These are phyloP conservation scores for Bisporella sp. DNA, from an alignment of 2,329 filamentous ascomycete genomes.

Conservation along the genomic window DNA sequence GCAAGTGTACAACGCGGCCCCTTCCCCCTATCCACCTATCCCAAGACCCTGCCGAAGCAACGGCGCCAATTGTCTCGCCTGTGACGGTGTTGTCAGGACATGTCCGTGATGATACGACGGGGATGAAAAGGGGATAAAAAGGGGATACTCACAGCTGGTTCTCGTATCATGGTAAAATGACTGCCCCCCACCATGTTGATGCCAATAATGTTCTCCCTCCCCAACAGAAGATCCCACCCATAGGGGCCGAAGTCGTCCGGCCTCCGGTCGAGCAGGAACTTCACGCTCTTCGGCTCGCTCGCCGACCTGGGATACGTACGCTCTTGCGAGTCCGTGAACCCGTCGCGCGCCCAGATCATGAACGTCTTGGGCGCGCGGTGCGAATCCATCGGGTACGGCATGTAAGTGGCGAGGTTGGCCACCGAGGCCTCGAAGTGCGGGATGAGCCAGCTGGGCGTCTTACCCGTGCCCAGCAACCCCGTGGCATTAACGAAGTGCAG, in stretches of 20 bases:
- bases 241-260: constrained; percentile 59
- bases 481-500: constrained; percentile 61
- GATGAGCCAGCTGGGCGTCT: constrained; percentile 58
- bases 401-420: constrained; percentile 48
- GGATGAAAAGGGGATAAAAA: no score
- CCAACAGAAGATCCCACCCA: constrained; percentile 43
- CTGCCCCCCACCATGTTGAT: constrained; percentile 12
- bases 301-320: constrained; percentile 37
- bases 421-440: constrained; percentile 57
- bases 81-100: constrained; percentile 1
- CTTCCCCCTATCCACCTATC: neutral
- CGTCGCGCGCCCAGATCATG: constrained; percentile 65
- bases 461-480: constrained; percentile 53
- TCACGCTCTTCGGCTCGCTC: constrained; percentile 32
- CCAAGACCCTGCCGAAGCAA: constrained; percentile 4
- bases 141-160: constrained; percentile 14
- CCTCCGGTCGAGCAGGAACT: constrained; percentile 66
- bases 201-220: constrained; percentile 10
- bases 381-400: constrained; percentile 60
- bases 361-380: constrained; percentile 53
- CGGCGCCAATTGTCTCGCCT: constrained; percentile 3
- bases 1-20: neutral
- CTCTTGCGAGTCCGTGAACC: constrained; percentile 57
- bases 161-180: constrained; percentile 20
- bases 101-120: neutral